A percentile compares a stretch with the other conserved stretches of the same genome.
Conservation (phyloP, 2,329 filamentous ascomycete species). For the Ceratocystis cubensis region DNA sequence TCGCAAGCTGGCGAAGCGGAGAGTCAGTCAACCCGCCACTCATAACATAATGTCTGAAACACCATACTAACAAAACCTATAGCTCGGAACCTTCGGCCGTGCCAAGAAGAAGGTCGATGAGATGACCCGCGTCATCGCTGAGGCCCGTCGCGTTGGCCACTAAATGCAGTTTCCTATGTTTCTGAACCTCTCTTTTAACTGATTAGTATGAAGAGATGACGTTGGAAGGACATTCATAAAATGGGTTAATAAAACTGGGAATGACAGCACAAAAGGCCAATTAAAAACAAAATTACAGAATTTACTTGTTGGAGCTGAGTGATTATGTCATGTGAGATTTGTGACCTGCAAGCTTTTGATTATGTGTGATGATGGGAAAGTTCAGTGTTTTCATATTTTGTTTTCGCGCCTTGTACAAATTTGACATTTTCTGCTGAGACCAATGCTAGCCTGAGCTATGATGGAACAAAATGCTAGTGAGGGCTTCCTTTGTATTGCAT, state of each 20-base stretch:
- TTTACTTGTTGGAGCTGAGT: not conserved
- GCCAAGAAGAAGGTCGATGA: slow-evolving; percentile 99
- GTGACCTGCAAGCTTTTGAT: not conserved
- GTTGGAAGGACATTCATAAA: slow-evolving; percentile 12
- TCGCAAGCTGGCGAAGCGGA: slow-evolving; percentile 98
- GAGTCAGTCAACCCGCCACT: slow-evolving; percentile 46
- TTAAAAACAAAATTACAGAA: slow-evolving; percentile 17
- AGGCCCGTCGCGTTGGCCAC: slow-evolving; percentile 61
- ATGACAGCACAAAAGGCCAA: slow-evolving; percentile 21
- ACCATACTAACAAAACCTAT: slow-evolving; percentile 24
- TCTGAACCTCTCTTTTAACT: slow-evolving; percentile 1
- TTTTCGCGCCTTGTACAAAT: not conserved
- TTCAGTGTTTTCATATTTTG: not conserved
- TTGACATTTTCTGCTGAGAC: too few relatives aligned
- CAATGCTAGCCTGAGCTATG: too few relatives aligned
- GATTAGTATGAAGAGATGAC: not conserved
- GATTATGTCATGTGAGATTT: not conserved
- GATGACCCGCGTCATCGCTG: slow-evolving; percentile 94
- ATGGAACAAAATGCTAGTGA: too few relatives aligned
- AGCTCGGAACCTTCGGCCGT: slow-evolving; percentile 97
- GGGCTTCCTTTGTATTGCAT: too few relatives aligned
- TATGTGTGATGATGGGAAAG: not conserved
- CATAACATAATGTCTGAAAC: not conserved
- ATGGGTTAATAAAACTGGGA: slow-evolving; percentile 17
- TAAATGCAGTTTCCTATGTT: slow-evolving; percentile 31